Evolutionary conservation across 306 rosid genomes (phyloP).

Genomic region (Morella rubra): DNA sequence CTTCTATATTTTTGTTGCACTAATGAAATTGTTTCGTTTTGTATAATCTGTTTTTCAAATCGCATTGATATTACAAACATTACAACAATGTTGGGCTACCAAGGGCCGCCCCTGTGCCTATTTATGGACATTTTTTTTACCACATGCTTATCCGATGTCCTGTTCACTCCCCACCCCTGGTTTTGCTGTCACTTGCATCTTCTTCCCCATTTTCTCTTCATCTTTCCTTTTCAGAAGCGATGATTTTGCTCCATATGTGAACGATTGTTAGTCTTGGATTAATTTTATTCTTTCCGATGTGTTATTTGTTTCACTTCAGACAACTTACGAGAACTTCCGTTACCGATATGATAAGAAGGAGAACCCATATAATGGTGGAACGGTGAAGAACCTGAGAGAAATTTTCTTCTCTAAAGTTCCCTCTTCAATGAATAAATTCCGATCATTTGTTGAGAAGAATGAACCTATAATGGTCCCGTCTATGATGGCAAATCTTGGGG

Average conservation of each 20-base stretch:
- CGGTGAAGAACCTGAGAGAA: conserved; percentile 47
- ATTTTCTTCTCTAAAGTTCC: conserved; percentile 61
- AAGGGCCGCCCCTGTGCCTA: too few species aligned
- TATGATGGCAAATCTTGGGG: conserved; percentile 42
- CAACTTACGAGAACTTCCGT: conserved; percentile 94
- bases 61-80: too few species aligned
- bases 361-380: conserved; percentile 76
- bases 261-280: not conserved
- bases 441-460: conserved; percentile 52
- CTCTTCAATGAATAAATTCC: conserved; percentile 52
- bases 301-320: conserved; percentile 44
- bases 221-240: too few species aligned
- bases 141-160: too few species aligned
- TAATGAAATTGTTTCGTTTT: too few species aligned
- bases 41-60: too few species aligned
- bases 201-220: too few species aligned
- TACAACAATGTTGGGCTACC: too few species aligned
- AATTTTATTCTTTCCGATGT: not conserved
- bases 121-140: too few species aligned
- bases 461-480: conserved; percentile 39
- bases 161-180: not conserved
- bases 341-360: conserved; percentile 77
- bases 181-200: too few species aligned
- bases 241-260: not conserved
- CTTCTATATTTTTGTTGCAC: too few species aligned